Base-by-base conservation (phyloP, 2,329 filamentous ascomycete species). In the Salinomyces thailandicus region DNA sequence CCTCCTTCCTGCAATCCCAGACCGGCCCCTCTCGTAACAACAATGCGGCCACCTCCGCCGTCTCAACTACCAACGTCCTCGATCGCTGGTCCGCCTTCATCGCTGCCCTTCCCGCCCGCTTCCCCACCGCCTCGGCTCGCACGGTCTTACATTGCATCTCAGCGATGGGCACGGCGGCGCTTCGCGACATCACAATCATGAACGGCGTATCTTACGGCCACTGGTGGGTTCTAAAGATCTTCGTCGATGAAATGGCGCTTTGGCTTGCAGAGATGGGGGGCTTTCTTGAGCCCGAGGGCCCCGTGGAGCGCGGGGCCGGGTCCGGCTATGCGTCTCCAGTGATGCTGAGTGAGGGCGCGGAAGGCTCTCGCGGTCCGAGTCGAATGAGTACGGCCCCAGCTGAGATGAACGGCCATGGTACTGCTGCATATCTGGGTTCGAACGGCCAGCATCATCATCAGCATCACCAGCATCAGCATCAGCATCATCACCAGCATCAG, bases 191-290 rank as follows among this genome's bases (percentile, higher is more conserved):
- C 39, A 91, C 84, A 1, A 77, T 91, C 34, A 71, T 76, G 27
- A 79, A 82, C 46, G 82, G 81, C 13, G 77, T 79, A 54, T 87
- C 81, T 53, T 93, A 89, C 53, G 81, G 83, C n/a, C 79, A 82
- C 5, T 93, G 85, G 85, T 91, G 84, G 84, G 83, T 95, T 39
- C 86, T 86, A 3, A 94, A 95, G 58, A 87, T 89, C 39, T 96
- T 89, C 71, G 75, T 95, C 35, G 87, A 95, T 53, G 89, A 96
- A 63, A 93, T 93, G 84, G 77, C 86, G 33, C 72, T 81, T 39
- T 95, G 93, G 72, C 69, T 94, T 48, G 85, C 85, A 0, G 85
- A 93, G 52, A 79, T 87, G 50, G 89, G 87, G 34, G 89, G 89
- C 0, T 95, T 95, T 55, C 78, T 95, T 66, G 69, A 69, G 19